Base-by-base conservation (phyloP, 768 basidiomycete species). In the Mycena chlorophos region DNA sequence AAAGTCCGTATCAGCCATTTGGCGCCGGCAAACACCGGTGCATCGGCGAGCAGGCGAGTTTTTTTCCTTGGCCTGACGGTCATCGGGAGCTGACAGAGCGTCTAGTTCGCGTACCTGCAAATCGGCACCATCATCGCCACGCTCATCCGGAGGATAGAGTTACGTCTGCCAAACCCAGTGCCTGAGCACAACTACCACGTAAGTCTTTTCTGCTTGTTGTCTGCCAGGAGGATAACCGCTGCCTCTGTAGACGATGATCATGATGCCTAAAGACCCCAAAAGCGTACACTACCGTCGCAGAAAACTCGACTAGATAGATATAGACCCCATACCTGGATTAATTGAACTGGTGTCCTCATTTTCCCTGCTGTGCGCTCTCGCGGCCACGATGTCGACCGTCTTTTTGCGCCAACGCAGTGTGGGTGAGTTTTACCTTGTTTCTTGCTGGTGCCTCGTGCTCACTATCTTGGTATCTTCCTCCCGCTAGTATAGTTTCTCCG, bases 21-120 rank as follows among this genome's bases (percentile, higher is more conserved):
- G 97, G 97, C 58, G 96, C 97, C 49, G 97, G 97, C 26, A 81
- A 91, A 65, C 96, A 98, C 75, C 80, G 95, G 61, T 98, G 92
- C 71, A 95, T 98, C 57, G 92, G 94, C 60, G 94, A 95, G 74
- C 89, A 87, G 75, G 87, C 86, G 43, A 42, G 77, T 71, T 50
- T 2, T 45, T 13, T 17, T 56, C 14, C 14, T 23, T 28, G 12
- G 17, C 52, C 17, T 50, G 46, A 20, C 22, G 30, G 40, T 14
- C 40, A 25, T 63, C 49, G 40, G 26, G 30, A 19, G 5, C 30
- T 31, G 48, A 49, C 6, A 37, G 22, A 17, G 6, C 28, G 22
- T 25, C 19, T 50, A 94, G 86, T 98, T 98, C 67, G 97, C 97
- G 23, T 95, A 97, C 72, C 75, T 98, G 58, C 97, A 99, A 74